These are phyloP conservation scores for Irpex sp. DNA, from an alignment of 1,284 basidiomycete genomes.

Conservation along the genomic window DNA sequence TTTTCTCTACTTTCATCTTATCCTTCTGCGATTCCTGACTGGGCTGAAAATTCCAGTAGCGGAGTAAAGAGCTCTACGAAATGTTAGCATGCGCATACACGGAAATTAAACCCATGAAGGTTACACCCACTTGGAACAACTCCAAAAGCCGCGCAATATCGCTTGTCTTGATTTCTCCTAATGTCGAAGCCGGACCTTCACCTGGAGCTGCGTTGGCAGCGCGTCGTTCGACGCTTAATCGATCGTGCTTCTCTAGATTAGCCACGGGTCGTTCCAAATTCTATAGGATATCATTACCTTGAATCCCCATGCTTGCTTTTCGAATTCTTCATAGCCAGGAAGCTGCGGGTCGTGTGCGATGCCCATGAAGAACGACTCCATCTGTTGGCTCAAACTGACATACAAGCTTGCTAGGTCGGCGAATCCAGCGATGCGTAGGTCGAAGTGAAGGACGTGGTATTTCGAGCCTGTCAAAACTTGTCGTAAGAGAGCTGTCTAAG, in stretches of 20 bases:
- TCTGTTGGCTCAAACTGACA: conserved; percentile 66
- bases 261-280: neutral
- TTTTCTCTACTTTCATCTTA: conserved; percentile 1
- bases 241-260: conserved; percentile 51
- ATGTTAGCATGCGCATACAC: neutral
- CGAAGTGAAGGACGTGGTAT: conserved; percentile 81
- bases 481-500: conserved; percentile 69
- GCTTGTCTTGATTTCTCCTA: conserved; percentile 58
- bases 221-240: conserved; percentile 64
- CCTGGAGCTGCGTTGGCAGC: conserved; percentile 35
- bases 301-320: conserved; percentile 73
- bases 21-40: conserved; percentile 5
- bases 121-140: conserved; percentile 58
- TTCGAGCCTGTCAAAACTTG: conserved; percentile 64
- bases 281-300: conserved; percentile 42
- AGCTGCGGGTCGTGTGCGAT: conserved; percentile 41
- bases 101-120: neutral
- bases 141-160: conserved; percentile 84
- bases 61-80: conserved; percentile 59
- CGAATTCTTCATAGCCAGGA: conserved; percentile 69
- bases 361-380: conserved; percentile 74
- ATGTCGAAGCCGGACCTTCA: conserved; percentile 30
- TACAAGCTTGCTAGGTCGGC: conserved; percentile 76
- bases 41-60: conserved; percentile 68
- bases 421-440: conserved; percentile 79